Conservation (phyloP, 352 stramenopile genomes). For the Thalassiosira mediterranea region DNA sequence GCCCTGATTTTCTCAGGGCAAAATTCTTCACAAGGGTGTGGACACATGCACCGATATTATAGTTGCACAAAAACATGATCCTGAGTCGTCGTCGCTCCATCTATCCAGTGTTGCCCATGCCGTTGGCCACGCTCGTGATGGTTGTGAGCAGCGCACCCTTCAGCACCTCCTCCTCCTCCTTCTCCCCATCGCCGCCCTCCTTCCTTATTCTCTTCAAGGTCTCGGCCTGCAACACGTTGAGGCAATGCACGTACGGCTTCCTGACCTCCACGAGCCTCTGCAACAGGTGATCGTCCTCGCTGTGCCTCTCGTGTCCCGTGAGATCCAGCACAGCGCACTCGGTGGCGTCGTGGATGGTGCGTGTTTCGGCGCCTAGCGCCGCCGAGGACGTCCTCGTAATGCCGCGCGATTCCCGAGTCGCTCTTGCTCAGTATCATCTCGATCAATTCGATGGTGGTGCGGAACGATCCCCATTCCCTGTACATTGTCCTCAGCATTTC, state of each 20-base stretch:
- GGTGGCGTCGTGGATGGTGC: conserved; percentile 75
- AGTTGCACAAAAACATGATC: neutral
- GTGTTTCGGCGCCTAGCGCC: conserved; percentile 81
- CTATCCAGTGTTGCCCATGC: conserved; percentile 89
- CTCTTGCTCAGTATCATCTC: conserved; percentile 88
- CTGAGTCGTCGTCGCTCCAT: neutral
- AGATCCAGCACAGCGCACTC: conserved; percentile 78
- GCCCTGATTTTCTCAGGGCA: too few relatives aligned
- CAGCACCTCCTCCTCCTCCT: conserved; percentile 76
- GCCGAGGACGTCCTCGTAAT: conserved; percentile 85
- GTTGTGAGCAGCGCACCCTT: conserved; percentile 86
- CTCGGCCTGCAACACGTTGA: conserved; percentile 88
- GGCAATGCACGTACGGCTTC: conserved; percentile 88
- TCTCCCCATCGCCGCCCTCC: conserved; percentile 53
- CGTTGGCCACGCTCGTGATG: conserved; percentile 88
- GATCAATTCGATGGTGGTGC: conserved; percentile 86
- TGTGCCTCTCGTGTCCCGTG: conserved; percentile 72
- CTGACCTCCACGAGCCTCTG: conserved; percentile 79
- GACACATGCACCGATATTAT: neutral
- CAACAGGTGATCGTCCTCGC: conserved; percentile 81
- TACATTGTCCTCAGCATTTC: conserved; percentile 82
- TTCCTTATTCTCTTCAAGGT: conserved; percentile 81
- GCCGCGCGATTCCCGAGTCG: conserved; percentile 81
- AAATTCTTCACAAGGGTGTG: neutral
- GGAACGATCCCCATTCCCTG: conserved; percentile 85